Evolutionary conservation across 2,329 filamentous ascomycete species (phyloP).

Genomic region (Didymellaceae sp.): DNA sequence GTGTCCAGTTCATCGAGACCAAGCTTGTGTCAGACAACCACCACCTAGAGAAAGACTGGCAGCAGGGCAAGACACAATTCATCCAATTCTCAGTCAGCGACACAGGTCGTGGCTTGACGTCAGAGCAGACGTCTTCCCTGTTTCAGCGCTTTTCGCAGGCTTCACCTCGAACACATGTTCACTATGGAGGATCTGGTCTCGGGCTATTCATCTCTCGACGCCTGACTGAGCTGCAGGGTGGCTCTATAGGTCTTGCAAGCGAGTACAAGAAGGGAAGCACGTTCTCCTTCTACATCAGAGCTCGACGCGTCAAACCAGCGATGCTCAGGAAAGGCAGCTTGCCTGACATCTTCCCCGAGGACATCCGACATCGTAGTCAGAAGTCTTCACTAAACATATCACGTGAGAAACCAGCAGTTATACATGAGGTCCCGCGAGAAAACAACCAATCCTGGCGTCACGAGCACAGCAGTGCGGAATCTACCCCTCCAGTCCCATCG

Average conservation of each 20-base stretch:
- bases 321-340: constrained; percentile 25
- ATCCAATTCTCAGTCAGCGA: constrained; percentile 47
- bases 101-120: constrained; percentile 50
- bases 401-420: constrained; percentile 5
- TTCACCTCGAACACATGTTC: constrained; percentile 41
- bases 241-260: constrained; percentile 38
- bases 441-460: constrained; percentile 3
- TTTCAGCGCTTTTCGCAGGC: constrained; percentile 44
- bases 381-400: constrained; percentile 8
- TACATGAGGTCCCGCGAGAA: not conserved
- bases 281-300: constrained; percentile 44
- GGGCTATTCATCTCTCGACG: constrained; percentile 44
- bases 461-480: not conserved
- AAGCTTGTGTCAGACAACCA: constrained; percentile 28
- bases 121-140: constrained; percentile 43
- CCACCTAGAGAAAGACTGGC: constrained; percentile 42
- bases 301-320: constrained; percentile 20
- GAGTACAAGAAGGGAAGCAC: constrained; percentile 35
- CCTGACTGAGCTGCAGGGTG: constrained; percentile 43
- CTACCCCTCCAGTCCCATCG: not conserved
- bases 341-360: constrained; percentile 28
- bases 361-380: constrained; percentile 26
- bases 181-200: constrained; percentile 50
- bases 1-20: constrained; percentile 37
- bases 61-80: constrained; percentile 36